Conservation (phyloP, 148 eudicot species). For the Pouteria glomerata region DNA sequence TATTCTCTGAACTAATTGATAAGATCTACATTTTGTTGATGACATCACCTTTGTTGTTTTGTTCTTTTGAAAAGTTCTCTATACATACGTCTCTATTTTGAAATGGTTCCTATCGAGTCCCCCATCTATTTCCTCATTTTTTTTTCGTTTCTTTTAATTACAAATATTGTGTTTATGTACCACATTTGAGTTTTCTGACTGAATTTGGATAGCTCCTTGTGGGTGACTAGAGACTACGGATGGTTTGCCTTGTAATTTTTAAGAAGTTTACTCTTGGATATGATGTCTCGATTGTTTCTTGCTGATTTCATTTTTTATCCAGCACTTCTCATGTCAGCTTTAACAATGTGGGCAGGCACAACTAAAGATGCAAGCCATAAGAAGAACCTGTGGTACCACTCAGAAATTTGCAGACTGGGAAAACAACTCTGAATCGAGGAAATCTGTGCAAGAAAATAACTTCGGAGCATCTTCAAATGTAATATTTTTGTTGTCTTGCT, state of each 20-base stretch:
- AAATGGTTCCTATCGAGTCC: background rate
- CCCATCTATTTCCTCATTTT: background rate
- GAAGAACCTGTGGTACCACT: slow-evolving; percentile 3
- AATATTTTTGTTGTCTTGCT: background rate
- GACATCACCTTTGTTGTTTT: background rate
- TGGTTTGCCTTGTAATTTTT: background rate
- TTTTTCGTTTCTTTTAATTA: too few species aligned
- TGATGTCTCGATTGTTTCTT: background rate
- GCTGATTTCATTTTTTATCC: background rate
- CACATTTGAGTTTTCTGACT: slow-evolving; percentile 3
- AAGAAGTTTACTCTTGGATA: background rate
- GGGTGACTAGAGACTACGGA: slow-evolving; percentile 6
- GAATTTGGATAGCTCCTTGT: slow-evolving; percentile 6
- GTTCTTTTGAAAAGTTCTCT: background rate
- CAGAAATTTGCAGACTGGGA: slow-evolving; percentile 4
- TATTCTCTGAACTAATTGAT: background rate
- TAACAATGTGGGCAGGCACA: slow-evolving; percentile 3
- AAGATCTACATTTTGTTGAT: background rate
- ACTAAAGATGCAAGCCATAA: slow-evolving; percentile 12
- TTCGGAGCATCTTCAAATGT: slow-evolving; percentile 13
- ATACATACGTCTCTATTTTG: too few species aligned
- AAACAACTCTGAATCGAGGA: background rate
- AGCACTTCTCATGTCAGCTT: background rate
- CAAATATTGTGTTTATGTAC: background rate
- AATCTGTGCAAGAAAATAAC: slow-evolving; percentile 7